These are phyloP conservation scores for Lenzites betulinus DNA, from an alignment of 768 basidiomycete species.

Conservation along the genomic window DNA sequence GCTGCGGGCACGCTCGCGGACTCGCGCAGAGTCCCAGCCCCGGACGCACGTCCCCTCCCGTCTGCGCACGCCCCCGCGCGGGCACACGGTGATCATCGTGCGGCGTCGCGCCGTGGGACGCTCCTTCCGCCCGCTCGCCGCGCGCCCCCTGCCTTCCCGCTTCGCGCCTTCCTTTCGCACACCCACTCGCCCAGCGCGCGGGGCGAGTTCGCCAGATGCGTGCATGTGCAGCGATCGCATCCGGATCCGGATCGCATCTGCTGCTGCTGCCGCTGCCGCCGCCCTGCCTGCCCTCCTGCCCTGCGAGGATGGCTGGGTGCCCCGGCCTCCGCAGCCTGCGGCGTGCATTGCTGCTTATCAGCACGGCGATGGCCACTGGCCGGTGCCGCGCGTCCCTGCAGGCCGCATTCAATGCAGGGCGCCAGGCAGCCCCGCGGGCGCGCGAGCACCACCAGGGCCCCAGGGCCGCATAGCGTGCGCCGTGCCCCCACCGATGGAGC, in stretches of 20 bases:
- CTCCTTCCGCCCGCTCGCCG: no score
- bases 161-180: conserved; percentile 1
- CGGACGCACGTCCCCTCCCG: neutral
- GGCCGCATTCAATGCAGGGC: no score
- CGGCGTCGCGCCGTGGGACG: neutral
- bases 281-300: no score
- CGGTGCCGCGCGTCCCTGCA: neutral
- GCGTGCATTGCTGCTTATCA: neutral
- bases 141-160: neutral
- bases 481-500: conserved; percentile 2
- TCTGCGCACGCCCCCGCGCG: neutral
- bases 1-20: conserved; percentile 2
- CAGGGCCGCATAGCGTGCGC: neutral
- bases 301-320: no score
- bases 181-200: neutral
- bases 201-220: neutral
- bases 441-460: neutral
- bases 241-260: no score
- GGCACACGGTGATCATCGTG: conserved; percentile 5
- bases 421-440: no score
- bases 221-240: neutral
- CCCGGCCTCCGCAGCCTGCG: no score
- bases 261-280: no score
- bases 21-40: neutral
- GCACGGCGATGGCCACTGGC: neutral